phyloP scores from a whole-genome alignment of 2,329 filamentous ascomycete genomes.

The Paecilomyces dactylethromorphus region DNA sequence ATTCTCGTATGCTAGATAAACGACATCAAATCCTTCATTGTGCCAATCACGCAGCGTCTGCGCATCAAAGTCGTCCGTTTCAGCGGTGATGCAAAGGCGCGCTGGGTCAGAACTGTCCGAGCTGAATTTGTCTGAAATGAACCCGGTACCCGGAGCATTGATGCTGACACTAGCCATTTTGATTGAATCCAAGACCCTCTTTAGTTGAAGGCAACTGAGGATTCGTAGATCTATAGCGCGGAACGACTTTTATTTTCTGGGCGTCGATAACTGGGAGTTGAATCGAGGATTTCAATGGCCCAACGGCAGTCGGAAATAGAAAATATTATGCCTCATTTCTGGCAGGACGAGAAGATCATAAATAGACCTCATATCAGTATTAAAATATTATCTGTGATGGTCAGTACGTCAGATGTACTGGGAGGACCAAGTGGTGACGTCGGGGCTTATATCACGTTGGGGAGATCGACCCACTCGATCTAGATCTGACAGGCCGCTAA shows the following conservation, averaged over 20 bases:
- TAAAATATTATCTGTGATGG: neutral
- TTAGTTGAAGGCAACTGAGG: neutral
- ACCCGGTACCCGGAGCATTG: slow-evolving; percentile 23
- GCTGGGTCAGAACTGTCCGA: slow-evolving; percentile 16
- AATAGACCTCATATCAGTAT: neutral
- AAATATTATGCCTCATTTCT: neutral
- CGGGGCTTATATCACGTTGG: neutral
- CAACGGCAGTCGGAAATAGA: neutral
- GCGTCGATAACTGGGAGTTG: neutral
- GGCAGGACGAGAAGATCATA: neutral
- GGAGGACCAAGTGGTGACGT: neutral
- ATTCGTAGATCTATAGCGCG: neutral
- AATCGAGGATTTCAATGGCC: neutral
- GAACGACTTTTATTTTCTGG: neutral
- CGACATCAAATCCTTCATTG: slow-evolving; percentile 55
- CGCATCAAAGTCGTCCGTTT: slow-evolving; percentile 44
- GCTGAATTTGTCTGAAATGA: slow-evolving; percentile 26
- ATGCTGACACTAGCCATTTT: slow-evolving; percentile 28
- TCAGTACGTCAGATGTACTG: neutral
- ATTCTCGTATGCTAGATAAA: slow-evolving; percentile 51
- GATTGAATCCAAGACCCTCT: neutral
- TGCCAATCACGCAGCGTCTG: slow-evolving; percentile 49
- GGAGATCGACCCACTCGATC: neutral
- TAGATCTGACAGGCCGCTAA: neutral
- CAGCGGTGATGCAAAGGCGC: slow-evolving; percentile 26